Evolutionary conservation across 345 rosid genomes (phyloP), one percentile per base, ranked within the genome.

Genomic region (Raphanus sativus): DNA sequence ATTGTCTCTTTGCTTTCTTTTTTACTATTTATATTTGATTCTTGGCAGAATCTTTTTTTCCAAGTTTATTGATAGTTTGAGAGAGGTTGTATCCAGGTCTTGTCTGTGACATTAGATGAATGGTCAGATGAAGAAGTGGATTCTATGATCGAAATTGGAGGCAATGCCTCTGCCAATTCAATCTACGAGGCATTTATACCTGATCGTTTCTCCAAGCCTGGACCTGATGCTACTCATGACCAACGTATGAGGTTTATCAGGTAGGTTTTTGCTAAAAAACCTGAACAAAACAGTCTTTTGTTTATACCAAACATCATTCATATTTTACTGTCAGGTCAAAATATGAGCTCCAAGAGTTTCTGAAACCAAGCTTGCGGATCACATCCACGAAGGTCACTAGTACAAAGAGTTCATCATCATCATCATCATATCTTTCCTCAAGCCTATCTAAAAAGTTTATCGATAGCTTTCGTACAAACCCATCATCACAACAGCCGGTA

Each of bases 101-200:
- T 96, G 69, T 96, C 99, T 8, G 94, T 96, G 81, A 86, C 97
- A 50, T 75, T 96, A 82, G 99, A 96, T 89, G 99, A 96, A 2
- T 96, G 98, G 98, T 84, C 96, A 55, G 90, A 89, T 69, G 98
- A 88, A 55, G 95, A 96, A 84, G 82, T 93, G 65, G 97, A 96
- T 64, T 77, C 96, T 63, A 90, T 96, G 97, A 77, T 87, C 68
- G 98, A 92, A 89, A 93, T 95, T 33, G 99, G 98, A 65, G 99
- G 99, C 55, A 96, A 96, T 73, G 80, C 89, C 28, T 78, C 97
- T 71, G 98, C 96, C 7, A 96, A 96, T 88, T 71, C 96, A 61
- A 96, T 93, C 40, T 93, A 93, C 45, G 98, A 96, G 86, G 96
- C 97, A 8, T 85, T 81, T 85, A 70, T 93, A 69, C 96, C 99